These are phyloP conservation scores for Vanrija sp. DNA, from an alignment of 1,284 basidiomycete species.

Conservation along the genomic window DNA sequence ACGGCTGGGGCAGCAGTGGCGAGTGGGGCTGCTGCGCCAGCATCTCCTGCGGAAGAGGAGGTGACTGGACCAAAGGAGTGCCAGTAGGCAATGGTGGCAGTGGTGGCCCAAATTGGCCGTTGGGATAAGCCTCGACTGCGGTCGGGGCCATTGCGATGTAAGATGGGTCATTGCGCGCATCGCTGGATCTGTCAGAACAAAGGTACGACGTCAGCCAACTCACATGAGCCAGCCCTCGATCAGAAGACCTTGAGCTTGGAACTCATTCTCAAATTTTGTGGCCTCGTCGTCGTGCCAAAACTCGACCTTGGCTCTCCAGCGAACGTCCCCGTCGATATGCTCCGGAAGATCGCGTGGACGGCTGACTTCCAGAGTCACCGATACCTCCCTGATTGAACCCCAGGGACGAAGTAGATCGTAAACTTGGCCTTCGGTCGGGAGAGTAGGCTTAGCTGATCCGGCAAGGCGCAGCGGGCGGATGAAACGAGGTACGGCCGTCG, in stretches of 20 bases:
- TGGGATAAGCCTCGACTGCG: neutral
- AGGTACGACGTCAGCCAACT: constrained; percentile 3
- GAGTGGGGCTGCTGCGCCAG: too few relatives aligned
- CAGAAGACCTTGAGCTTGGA: constrained; percentile 15
- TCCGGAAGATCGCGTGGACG: constrained; percentile 63
- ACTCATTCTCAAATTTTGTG: constrained; percentile 62
- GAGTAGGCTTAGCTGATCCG: constrained; percentile 56
- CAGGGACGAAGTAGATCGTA: constrained; percentile 68
- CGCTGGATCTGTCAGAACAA: constrained; percentile 2
- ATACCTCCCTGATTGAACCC: constrained; percentile 36
- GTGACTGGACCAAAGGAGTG: too few relatives aligned
- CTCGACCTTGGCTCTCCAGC: constrained; percentile 71
- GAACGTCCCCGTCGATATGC: constrained; percentile 55
- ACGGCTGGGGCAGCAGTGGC: too few relatives aligned
- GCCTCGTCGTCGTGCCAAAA: constrained; percentile 88
- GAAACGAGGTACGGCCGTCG: constrained; percentile 48
- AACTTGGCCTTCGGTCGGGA: constrained; percentile 60
- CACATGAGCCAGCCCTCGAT: constrained; percentile 38
- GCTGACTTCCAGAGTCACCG: constrained; percentile 52
- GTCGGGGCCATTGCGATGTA: constrained; percentile 5
- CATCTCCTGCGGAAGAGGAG: too few relatives aligned
- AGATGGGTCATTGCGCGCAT: constrained; percentile 11
- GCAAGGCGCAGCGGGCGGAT: constrained; percentile 26
- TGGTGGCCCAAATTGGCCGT: neutral
- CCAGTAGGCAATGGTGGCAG: neutral